Evolutionary conservation across 768 basidiomycete genomes (phyloP), one percentile per base, ranked within the genome.

Genomic region (Trametes elegans): DNA sequence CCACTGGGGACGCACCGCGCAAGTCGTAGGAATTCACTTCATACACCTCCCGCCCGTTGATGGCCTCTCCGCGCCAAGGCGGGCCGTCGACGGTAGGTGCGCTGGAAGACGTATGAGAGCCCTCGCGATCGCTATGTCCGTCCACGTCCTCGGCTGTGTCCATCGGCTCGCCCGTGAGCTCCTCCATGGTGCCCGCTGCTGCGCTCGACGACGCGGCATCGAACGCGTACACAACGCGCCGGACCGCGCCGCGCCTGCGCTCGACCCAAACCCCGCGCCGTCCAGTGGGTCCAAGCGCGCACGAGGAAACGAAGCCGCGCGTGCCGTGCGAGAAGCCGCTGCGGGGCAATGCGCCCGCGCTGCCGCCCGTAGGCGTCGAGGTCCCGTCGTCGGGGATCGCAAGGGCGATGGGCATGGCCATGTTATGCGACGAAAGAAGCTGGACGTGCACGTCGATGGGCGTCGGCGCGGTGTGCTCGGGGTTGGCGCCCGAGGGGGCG

Each of bases 231-330:
- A 83, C 71, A 35, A 78, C 73, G 29, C 79, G 63, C n/a, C 66
- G 47, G 14, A 74, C 74, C 45, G 70, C 76, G 13, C 72, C 69
- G 27, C 76, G 66, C 60, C 70, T 71, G 16, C 82, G 73, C 65
- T 83, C 80, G 5, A 83, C 67, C 82, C 83, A 85, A 5, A 82
- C 67, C 4, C 79, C 82, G 3, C 82, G 74, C 46, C 71, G 75
- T 0, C 77, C 80, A 55, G 78, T 73, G 0, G 73, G 66, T 6
- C 82, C 82, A 3, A 84, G 61, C 2, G 69, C 66, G 58, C 76
- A 76, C 2, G 82, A 62, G 39, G 77, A 80, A 28, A 83, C 71
- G 55, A 83, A 83, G 3, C 79, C 79, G 5, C 74, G 74, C 16
- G 62, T 53, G 35, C 65, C 66, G 3, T 58, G 50, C n/a, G 62